phyloP scores from a whole-genome alignment of 1,284 basidiomycete species.

The Lignosus rhinocerotis region DNA sequence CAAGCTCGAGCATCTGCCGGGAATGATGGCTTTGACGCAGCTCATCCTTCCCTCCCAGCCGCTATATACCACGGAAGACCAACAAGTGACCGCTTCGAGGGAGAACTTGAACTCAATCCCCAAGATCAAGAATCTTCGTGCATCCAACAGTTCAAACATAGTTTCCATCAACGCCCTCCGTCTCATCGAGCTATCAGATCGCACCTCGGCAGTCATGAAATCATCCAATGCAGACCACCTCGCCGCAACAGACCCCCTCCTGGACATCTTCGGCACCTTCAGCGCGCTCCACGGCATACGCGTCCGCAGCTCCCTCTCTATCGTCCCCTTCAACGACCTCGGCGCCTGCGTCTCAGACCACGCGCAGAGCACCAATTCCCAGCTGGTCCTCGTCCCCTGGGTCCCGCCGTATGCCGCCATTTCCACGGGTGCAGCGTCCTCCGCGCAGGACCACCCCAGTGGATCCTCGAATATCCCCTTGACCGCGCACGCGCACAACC shows the following conservation, averaged over 20 bases:
- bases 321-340: conserved; percentile 60
- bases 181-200: conserved; percentile 69
- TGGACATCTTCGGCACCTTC: conserved; percentile 65
- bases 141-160: too few species aligned
- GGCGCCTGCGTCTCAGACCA: conserved; percentile 53
- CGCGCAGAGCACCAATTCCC: conserved; percentile 45
- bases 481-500: conserved; percentile 32
- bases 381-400: conserved; percentile 71
- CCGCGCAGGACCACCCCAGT: conserved; percentile 14
- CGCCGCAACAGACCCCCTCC: conserved; percentile 57
- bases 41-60: conserved; percentile 51
- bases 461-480: conserved; percentile 14
- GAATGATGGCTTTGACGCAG: conserved; percentile 70
- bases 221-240: conserved; percentile 59
- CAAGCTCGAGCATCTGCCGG: conserved; percentile 84
- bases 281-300: conserved; percentile 57
- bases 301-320: conserved; percentile 51
- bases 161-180: conserved; percentile 48
- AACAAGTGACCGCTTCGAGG: not conserved
- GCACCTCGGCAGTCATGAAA: conserved; percentile 70
- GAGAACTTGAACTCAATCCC: too few species aligned
- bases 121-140: too few species aligned
- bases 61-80: conserved; percentile 4
- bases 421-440: conserved; percentile 15
- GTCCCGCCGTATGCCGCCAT: conserved; percentile 39